Conservation (phyloP, 331 rosid genomes). For the Acacia pycnantha region DNA sequence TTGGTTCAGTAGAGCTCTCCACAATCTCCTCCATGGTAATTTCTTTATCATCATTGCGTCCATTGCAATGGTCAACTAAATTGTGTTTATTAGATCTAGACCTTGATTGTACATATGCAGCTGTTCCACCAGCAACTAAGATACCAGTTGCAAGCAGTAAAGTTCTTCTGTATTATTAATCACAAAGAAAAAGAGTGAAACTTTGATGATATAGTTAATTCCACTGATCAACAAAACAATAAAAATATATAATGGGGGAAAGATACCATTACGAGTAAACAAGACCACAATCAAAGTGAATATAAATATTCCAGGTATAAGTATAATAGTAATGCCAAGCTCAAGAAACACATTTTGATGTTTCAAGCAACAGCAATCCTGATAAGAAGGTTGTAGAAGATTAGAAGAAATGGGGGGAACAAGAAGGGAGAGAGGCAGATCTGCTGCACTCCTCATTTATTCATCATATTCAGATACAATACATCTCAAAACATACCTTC, state of each 20-base stretch:
- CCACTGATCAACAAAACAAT: slow-evolving; percentile 3
- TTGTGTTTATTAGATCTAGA: slow-evolving; percentile 40
- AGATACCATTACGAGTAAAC: slow-evolving; percentile 10
- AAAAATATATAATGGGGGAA: slow-evolving; percentile 1
- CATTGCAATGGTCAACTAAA: slow-evolving; percentile 51
- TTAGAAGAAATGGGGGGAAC: no score
- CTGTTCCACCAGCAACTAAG: slow-evolving; percentile 81
- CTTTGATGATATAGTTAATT: not conserved
- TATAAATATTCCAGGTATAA: not conserved
- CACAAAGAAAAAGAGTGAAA: slow-evolving; percentile 25
- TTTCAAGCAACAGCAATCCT: slow-evolving; percentile 21
- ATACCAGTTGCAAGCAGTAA: slow-evolving; percentile 87
- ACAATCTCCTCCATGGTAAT: slow-evolving; percentile 26
- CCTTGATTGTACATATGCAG: slow-evolving; percentile 77
- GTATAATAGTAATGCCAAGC: not conserved
- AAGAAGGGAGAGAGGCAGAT: no score
- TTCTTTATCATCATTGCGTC: slow-evolving; percentile 41
- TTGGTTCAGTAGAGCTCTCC: slow-evolving; percentile 33
- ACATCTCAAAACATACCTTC: no score
- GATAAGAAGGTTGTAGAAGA: no score
- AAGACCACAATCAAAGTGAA: slow-evolving; percentile 4
- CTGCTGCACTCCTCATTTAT: no score
- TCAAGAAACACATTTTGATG: slow-evolving; percentile 14
- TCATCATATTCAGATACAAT: no score
- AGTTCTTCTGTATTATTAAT: slow-evolving; percentile 61